Evolutionary conservation across 2,329 filamentous ascomycete species (phyloP), one percentile per base, ranked within the genome.

Genomic region (Ophiostoma perfectum): DNA sequence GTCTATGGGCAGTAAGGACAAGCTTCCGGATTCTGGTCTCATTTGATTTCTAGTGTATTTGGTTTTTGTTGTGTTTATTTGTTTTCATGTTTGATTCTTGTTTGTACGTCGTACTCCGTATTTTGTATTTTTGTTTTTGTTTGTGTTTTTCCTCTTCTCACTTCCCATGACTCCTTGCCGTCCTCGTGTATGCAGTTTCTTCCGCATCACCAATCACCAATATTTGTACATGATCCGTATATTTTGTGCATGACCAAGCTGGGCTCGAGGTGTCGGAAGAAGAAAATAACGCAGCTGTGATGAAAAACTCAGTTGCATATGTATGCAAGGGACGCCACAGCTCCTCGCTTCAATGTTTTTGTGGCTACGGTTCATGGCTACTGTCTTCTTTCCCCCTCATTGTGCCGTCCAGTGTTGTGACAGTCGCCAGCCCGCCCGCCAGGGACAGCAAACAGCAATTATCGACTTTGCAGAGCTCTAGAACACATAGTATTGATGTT

Each of bases 291-390:
- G 36, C 36, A 49, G 16, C 58, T 47, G 55, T 39, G 36, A 67
- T 47, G 60, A 58, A 62, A 67, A 55, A n/a, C n/a, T 55, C 39
- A 39, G 39, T 18, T 38, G 38, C n/a, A 58, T 36, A 36, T 55
- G 5, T 8, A 58, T 49, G 7, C 55, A 45, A 49, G 14, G n/a
- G 41, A 18, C 11, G 55, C 27, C 27, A 60, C 55, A 27, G 27
- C 27, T 27, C 27, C 27, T 60, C 49, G 49, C n/a, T 55, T 55
- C 6, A 4, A 18, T n/a, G 8, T 18, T 52, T 27, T 55, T 27
- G n/a, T 27, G n/a, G 27, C 1, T 58, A 6, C 42, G 42, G 6
- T 6, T 44, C 42, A 12, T 44, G 42, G 42, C 42, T 44, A 8
- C 3, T 55, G n/a, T 55, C n/a, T 36, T 14, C 55, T 60, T 9